Evolutionary conservation across 805 yeast species (phyloP), one percentile per base, ranked within the genome.

Genomic region (Wickerhamiella azyma): DNA sequence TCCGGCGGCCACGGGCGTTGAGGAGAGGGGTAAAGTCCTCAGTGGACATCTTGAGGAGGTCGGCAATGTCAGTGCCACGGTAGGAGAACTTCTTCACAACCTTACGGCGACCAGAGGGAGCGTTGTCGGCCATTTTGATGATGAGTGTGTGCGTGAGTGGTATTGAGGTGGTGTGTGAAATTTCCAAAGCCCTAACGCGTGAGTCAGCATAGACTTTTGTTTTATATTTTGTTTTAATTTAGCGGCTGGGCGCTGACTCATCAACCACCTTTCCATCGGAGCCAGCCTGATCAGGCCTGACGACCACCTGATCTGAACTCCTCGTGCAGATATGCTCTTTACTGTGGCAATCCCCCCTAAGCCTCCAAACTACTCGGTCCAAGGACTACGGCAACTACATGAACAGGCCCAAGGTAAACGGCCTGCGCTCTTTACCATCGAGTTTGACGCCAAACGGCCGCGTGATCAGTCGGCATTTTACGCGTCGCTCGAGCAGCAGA

Each of bases 1-100:
- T 88, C 85, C 99, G 85, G 82, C 97, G 89, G 68, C 89, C 96
- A 78, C 99, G 85, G 66, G 99, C 94, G 67, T 82, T 85, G 67
- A 94, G 85, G 68, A 92, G 77, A 72, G 89, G 83, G 72, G 89
- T 81, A 75, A 92, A 92, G 66, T 92, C 96, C 76, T 89, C 96
- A 64, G 86, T 84, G 71, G 85, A 75, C 79, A 89, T 75, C 72
- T 83, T 92, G 68, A 89, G 76, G 68, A 92, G 79, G 68, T 89
- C 85, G 66, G 81, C 81, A 67, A 92, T 82, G 71, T 88, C 96
- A 68, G 92, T 95, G 72, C 99, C 99, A 74, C 92, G 86, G 94
- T 77, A 92, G 62, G 95, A 80, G 84, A 88, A 88, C 76, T 94
- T 76, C 79, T 81, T 86, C 82, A 88, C 85, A 80, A 85, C 80